A percentile compares a stretch with the other conserved stretches of the same genome.
phyloP scores from a whole-genome alignment of 1,139 yeast genomes.

The Lodderomyces theae region DNA sequence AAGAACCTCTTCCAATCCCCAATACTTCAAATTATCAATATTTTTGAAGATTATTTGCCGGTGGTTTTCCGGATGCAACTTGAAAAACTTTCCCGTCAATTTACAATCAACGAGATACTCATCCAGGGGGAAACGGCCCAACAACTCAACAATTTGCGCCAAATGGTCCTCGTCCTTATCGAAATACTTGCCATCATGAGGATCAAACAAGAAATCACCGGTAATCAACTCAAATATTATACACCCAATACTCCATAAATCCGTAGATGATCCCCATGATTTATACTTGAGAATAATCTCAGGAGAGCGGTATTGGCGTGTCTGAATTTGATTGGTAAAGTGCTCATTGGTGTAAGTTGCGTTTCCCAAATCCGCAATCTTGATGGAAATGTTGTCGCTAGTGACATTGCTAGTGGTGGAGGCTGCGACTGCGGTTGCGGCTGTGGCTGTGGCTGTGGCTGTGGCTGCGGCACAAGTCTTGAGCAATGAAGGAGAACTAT shows the following conservation, averaged over 20 bases:
- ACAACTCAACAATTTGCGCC: constrained; percentile 72
- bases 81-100: constrained; percentile 52
- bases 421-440: neutral
- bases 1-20: constrained; percentile 67
- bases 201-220: constrained; percentile 83
- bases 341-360: constrained; percentile 75
- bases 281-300: constrained; percentile 66
- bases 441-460: no score
- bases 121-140: constrained; percentile 56
- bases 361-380: constrained; percentile 83
- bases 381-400: constrained; percentile 25
- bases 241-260: constrained; percentile 84
- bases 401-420: neutral
- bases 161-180: constrained; percentile 81
- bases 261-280: constrained; percentile 81
- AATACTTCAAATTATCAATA: constrained; percentile 62
- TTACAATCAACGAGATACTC: constrained; percentile 51
- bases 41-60: constrained; percentile 44
- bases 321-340: constrained; percentile 81
- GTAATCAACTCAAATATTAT: constrained; percentile 76
- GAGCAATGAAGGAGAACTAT: no score
- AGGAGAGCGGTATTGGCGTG: constrained; percentile 82
- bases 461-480: no score
- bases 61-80: constrained; percentile 33
- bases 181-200: constrained; percentile 48